Base-by-base conservation (phyloP, 2,329 filamentous ascomycete species). In the Hymenoscyphus fructigenus region DNA sequence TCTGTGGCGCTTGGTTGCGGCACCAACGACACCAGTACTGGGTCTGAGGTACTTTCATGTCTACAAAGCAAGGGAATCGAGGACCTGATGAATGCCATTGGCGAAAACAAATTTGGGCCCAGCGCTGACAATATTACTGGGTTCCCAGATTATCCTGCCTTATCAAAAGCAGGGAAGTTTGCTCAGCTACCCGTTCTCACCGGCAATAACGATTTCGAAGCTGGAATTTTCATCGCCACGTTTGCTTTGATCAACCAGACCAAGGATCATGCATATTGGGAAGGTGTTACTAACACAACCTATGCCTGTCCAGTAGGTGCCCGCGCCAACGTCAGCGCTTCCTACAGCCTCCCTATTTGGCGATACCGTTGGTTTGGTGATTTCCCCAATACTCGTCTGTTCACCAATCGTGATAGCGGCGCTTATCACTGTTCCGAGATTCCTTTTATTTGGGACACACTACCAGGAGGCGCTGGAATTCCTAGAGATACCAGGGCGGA, bases 341-440 rank as follows among this genome's bases (percentile, higher is more conserved):
- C 71, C n/a, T 62, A 63, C 0, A 69, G 70, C 1, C 71, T 72
- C 14, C 76, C 78, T 1, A 76, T 75, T 0, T 79, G 78, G 78
- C 69, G 78, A 59, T 79, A 79, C 60, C 70, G 75, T 12, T 79
- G 76, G 57, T 74, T 77, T 44, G 78, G 77, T 15, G 72, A 73
- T 10, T 79, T 78, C 62, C 75, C 76, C 6, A 74, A 79, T 47
- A 69, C 75, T 6, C 70, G 67, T 4, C 70, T 74, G 1, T 32
- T 32, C 29, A 32, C 29, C 29, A 69, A 67, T 10, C 69, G 71
- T 17, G 67, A 73, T 20, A 72, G 69, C 53, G 76, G 76, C 1
- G 73, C 77, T 5, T 79, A 71, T 67, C 78, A 79, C 61, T 63
- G 63, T 1, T 68, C 73, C 15, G 78, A 79, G 62, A 61, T 79